These are phyloP conservation scores for Linanthus parryae DNA, from an alignment of 148 eudicot genomes.

Conservation along the genomic window DNA sequence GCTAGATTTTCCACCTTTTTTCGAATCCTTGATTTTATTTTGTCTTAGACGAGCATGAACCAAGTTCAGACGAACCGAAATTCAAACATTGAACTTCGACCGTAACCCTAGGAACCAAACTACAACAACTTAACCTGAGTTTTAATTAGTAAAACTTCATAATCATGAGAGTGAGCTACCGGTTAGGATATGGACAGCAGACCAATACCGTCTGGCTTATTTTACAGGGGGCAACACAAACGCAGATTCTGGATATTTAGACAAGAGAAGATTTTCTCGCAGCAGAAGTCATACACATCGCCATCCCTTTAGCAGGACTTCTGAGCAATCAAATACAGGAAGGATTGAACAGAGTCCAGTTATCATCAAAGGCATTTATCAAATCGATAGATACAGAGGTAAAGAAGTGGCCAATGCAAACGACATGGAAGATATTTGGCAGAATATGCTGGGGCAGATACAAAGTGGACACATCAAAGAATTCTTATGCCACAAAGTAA, in stretches of 20 bases:
- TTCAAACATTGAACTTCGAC: too few relatives aligned
- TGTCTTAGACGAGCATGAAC: too few relatives aligned
- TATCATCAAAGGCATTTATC: neutral
- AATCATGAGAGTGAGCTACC: too few relatives aligned
- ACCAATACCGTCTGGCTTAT: neutral
- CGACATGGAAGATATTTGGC: conserved; percentile 19
- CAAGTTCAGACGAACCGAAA: too few relatives aligned
- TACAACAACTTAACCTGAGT: too few relatives aligned
- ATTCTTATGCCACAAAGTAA: conserved; percentile 17
- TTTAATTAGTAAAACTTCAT: too few relatives aligned
- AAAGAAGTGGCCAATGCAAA: conserved; percentile 6
- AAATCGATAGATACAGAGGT: neutral
- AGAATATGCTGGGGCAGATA: conserved; percentile 11
- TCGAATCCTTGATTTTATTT: too few relatives aligned
- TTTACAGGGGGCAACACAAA: conserved; percentile 11
- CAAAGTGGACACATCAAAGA: conserved; percentile 9
- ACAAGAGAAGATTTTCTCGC: neutral
- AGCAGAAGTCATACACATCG: conserved; percentile 2
- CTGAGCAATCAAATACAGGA: conserved; percentile 7
- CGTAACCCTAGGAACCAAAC: too few relatives aligned
- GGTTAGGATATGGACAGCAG: neutral
- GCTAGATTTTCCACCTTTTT: too few relatives aligned
- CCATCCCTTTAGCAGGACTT: conserved; percentile 7
- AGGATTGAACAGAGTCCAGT: conserved; percentile 6
- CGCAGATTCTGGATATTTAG: conserved; percentile 10